These are phyloP conservation scores for Boletus subparvulus DNA, from an alignment of 768 basidiomycete species.

Conservation along the genomic window DNA sequence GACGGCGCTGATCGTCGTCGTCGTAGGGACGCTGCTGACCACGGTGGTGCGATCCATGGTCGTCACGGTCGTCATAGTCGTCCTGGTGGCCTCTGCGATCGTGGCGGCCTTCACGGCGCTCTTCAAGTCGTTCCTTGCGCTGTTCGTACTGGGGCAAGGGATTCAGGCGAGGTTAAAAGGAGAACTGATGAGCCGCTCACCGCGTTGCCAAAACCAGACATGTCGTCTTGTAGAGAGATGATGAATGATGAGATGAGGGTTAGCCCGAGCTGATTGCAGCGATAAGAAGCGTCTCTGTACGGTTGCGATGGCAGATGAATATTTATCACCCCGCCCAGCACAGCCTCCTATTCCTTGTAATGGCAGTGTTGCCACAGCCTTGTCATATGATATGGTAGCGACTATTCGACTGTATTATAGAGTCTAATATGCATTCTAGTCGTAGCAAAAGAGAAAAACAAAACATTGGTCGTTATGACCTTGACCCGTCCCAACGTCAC, in stretches of 20 bases:
- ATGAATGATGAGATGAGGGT: too few species aligned
- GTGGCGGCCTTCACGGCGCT: slow-evolving; percentile 8
- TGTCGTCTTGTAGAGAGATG: background rate
- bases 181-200: background rate
- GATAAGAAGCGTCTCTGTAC: background rate
- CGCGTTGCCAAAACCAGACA: slow-evolving; percentile 9
- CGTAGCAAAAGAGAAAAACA: background rate
- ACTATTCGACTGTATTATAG: background rate
- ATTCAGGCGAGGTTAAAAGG: background rate
- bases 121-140: slow-evolving; percentile 11
- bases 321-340: background rate
- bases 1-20: background rate
- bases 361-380: background rate
- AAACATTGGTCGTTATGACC: background rate
- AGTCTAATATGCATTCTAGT: background rate
- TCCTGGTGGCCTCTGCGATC: background rate
- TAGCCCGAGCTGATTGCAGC: background rate
- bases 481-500: background rate
- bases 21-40: background rate
- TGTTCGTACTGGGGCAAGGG: slow-evolving; percentile 7
- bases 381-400: background rate
- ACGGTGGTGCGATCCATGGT: background rate
- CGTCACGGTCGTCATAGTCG: background rate
- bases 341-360: slow-evolving; percentile 1
- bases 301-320: too few species aligned